A percentile compares a stretch with the other conserved stretches of the same genome.
These are phyloP conservation scores for Torulaspora delbrueckii DNA, from an alignment of 805 yeast genomes.

Conservation along the genomic window DNA sequence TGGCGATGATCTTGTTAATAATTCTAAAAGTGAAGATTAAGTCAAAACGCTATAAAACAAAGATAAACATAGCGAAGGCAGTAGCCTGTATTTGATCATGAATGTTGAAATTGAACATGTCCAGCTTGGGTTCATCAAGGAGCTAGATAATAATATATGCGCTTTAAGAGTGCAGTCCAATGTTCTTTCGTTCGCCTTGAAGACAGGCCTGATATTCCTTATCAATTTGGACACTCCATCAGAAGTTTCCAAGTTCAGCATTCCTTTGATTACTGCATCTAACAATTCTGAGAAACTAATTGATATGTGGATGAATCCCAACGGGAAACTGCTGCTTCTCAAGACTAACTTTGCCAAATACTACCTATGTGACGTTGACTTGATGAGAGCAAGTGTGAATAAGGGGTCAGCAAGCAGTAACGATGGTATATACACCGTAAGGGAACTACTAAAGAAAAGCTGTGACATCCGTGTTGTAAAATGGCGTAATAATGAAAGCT, in stretches of 20 bases:
- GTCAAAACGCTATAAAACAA: not conserved
- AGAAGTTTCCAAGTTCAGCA: conserved; percentile 42
- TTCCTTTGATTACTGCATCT: conserved; percentile 28
- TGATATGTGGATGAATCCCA: conserved; percentile 25
- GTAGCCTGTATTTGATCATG: conserved; percentile 10
- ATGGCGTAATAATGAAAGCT: conserved; percentile 18
- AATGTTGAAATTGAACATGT: conserved; percentile 33
- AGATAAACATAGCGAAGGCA: not conserved
- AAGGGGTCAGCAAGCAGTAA: not conserved
- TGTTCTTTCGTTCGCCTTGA: conserved; percentile 50
- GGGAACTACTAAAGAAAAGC: conserved; percentile 22
- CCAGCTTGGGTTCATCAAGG: conserved; percentile 50
- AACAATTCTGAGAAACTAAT: conserved; percentile 21
- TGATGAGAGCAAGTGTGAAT: conserved; percentile 4
- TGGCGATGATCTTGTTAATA: not conserved
- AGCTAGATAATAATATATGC: conserved; percentile 40
- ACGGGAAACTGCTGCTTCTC: conserved; percentile 19
- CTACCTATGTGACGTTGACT: conserved; percentile 19
- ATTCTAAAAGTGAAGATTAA: not conserved
- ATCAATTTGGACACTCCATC: conserved; percentile 66
- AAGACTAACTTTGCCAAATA: conserved; percentile 34
- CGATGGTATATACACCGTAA: conserved; percentile 10
- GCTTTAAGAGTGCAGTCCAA: conserved; percentile 53
- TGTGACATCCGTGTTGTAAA: conserved; percentile 22
- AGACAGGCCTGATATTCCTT: conserved; percentile 51